Conservation (phyloP, 495 filamentous ascomycete species). For the Chaetomium fimeti region DNA sequence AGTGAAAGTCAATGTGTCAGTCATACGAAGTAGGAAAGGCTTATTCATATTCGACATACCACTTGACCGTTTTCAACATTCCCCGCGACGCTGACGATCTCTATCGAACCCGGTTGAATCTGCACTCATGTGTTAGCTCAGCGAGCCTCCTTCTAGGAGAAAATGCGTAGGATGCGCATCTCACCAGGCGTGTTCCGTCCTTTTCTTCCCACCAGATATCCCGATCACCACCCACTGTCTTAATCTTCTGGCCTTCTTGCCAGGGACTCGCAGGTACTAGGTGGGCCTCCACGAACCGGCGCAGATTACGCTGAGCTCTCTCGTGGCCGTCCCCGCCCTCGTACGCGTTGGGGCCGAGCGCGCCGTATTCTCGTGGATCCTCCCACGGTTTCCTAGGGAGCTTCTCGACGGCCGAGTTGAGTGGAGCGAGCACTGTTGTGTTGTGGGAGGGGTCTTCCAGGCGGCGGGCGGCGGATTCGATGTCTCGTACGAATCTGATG, state of each 20-base stretch:
- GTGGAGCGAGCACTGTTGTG: conserved; percentile 85
- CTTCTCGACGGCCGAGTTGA: conserved; percentile 74
- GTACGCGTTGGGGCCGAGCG: conserved; percentile 74
- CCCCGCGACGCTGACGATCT: conserved; percentile 68
- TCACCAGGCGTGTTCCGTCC: conserved; percentile 62
- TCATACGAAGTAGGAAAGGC: not conserved
- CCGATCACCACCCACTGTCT: conserved; percentile 61
- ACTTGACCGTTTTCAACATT: conserved; percentile 84
- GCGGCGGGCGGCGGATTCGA: conserved; percentile 66
- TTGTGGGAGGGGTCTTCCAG: conserved; percentile 68
- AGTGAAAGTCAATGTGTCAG: conserved; percentile 7
- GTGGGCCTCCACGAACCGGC: conserved; percentile 84
- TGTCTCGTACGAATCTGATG: conserved; percentile 66
- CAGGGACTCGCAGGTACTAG: conserved; percentile 76
- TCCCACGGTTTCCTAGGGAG: conserved; percentile 95
- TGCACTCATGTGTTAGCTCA: conserved; percentile 32
- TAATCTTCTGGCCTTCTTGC: conserved; percentile 69
- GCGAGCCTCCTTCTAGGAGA: not conserved
- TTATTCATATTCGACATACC: conserved; percentile 23
- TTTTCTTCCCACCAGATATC: conserved; percentile 80
- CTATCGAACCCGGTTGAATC: conserved; percentile 77
- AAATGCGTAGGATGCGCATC: not conserved
- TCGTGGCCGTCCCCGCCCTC: conserved; percentile 75
- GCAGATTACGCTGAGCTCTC: conserved; percentile 73
- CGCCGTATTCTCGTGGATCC: conserved; percentile 73